Conservation (phyloP, 352 stramenopile species). For the Phytophthora sp. region DNA sequence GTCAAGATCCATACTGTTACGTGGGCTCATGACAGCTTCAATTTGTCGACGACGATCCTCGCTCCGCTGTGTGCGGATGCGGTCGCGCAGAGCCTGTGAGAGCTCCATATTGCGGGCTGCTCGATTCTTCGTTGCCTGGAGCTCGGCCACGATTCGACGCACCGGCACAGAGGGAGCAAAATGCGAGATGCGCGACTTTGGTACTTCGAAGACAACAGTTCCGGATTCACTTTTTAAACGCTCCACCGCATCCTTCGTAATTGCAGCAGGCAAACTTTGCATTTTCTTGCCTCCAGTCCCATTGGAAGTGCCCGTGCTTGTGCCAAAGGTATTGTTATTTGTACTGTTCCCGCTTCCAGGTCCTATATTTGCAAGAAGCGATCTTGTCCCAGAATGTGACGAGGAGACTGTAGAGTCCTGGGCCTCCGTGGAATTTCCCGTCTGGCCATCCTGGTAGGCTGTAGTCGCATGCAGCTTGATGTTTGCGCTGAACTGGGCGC, state of each 20-base stretch:
- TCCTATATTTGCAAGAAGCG: constrained; percentile 3
- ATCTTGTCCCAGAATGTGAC: constrained; percentile 18
- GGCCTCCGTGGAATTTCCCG: constrained; percentile 13
- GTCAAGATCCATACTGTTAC: constrained; percentile 32
- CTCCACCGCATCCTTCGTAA: constrained; percentile 21
- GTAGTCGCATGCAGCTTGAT: constrained; percentile 50
- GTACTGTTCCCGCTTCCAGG: constrained; percentile 20
- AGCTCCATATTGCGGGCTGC: constrained; percentile 68
- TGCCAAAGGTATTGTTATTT: constrained; percentile 14
- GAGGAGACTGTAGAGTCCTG: constrained; percentile 12
- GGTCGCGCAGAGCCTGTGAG: constrained; percentile 68
- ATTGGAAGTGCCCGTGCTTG: not conserved
- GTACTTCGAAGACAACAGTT: constrained; percentile 43
- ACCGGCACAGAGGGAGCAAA: constrained; percentile 69
- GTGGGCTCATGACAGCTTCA: constrained; percentile 47
- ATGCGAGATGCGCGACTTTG: constrained; percentile 56
- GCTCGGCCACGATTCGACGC: constrained; percentile 67
- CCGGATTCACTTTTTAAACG: constrained; percentile 5
- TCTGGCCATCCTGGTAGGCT: constrained; percentile 23
- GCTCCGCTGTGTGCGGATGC: constrained; percentile 46
- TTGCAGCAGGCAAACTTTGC: constrained; percentile 41
- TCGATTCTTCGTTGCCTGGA: constrained; percentile 68
- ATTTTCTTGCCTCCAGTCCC: constrained; percentile 43
- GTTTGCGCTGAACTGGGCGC: constrained; percentile 72
- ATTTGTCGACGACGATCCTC: constrained; percentile 50